Base-by-base conservation (phyloP, 805 yeast genomes). In the Candida quercuum region DNA sequence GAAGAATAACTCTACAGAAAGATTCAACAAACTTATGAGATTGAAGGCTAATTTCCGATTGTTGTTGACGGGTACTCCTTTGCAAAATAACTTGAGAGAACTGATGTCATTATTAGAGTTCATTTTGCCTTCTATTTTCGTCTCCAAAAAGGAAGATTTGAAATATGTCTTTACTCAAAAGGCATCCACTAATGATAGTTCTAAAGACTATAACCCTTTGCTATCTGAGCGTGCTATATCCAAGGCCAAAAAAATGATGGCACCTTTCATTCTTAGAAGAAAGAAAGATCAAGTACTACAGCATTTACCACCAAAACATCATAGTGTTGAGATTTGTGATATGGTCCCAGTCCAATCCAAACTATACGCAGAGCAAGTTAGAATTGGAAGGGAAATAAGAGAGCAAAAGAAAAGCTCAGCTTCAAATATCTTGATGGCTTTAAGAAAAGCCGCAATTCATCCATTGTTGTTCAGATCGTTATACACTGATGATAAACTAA, bases 181-280 rank as follows among this genome's bases (percentile, higher is more conserved):
- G 58, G 91, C 88, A 3, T 80, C 78, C 36, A 85, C 95, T 1
- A 72, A 75, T 13, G 66, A 65, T 38, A 51, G 48, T 9, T 64
- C 64, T 9, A 71, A 72, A 30, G 63, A 64, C 37, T 82, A 75
- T 54, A 85, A 86, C 48, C 96, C 96, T 2, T 68, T 93, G 30
- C 64, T 93, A 28, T 86, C 97, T 0, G 84, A 82, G 47, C 95
- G 91, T 62, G 94, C 99, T 1, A 88, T 93, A 44, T 72, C 79
- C 24, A 85, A 88, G 55, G 99, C 99, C 4, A 87, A 86, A 58
- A 83, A 93, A 5, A 91, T 93, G 97, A 91, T 93, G 98, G 84
- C 94, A 3, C 99, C 99, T 4, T 93, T 93, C 64, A 91, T 93
- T 8, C 66, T 93, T 52, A 74, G 99, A 61, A 78, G 99, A 58